Evolutionary conservation across 2,329 filamentous ascomycete species (phyloP).

Genomic region (Arthrinium phaeospermum): DNA sequence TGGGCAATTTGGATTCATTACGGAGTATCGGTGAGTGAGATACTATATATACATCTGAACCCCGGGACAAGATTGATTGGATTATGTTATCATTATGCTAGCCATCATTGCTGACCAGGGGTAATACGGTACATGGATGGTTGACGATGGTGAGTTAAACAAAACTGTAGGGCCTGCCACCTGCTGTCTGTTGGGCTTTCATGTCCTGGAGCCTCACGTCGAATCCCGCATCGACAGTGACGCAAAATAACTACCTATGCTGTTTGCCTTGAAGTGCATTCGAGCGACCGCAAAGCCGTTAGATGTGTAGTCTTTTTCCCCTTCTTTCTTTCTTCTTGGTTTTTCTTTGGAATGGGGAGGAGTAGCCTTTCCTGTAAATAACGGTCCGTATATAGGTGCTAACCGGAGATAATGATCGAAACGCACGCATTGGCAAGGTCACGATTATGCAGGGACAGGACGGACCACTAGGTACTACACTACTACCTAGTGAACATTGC

Average conservation of each 20-base stretch:
- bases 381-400: not conserved
- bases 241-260: not conserved
- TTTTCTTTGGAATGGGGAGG: not conserved
- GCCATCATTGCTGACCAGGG: not conserved
- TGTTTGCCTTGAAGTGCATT: not conserved
- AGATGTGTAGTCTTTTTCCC: not conserved
- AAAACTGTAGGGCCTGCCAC: not conserved
- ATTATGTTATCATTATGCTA: not conserved
- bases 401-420: slow-evolving; percentile 6
- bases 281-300: slow-evolving; percentile 5
- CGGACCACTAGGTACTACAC: too few relatives aligned
- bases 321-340: not conserved
- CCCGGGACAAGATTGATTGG: not conserved
- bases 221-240: not conserved
- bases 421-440: not conserved
- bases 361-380: not conserved
- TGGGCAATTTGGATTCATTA: not conserved
- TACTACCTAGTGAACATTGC: not conserved
- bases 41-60: not conserved
- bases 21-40: slow-evolving; percentile 2
- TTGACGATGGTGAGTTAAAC: not conserved
- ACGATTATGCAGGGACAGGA: slow-evolving; percentile 4
- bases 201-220: not conserved
- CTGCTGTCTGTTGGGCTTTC: not conserved
- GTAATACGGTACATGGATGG: not conserved